Evolutionary conservation across 352 stramenopile species (phyloP).

Genomic region (Globisporangium perplexum): DNA sequence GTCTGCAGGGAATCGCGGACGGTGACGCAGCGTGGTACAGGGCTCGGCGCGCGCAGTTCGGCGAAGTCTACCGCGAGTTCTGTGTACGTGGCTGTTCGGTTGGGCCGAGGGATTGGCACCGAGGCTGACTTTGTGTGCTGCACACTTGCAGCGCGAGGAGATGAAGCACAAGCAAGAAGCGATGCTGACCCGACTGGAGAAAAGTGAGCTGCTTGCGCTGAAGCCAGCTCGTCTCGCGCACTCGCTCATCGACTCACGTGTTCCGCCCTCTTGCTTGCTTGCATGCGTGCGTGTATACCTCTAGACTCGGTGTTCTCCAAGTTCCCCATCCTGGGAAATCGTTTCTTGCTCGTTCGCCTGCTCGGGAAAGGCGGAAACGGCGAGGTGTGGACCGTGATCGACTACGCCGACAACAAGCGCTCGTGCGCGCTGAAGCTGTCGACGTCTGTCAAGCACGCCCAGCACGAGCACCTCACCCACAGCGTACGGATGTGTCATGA

Average conservation of each 20-base stretch:
- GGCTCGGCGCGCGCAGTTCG: constrained; percentile 34
- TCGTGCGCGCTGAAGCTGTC: constrained; percentile 67
- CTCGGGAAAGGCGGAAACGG: constrained; percentile 72
- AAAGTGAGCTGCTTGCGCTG: constrained; percentile 26
- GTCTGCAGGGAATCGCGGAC: constrained; percentile 20
- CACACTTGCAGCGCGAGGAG: constrained; percentile 42
- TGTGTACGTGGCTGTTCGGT: constrained; percentile 26
- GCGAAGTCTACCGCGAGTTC: constrained; percentile 50
- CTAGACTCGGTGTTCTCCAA: constrained; percentile 64
- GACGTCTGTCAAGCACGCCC: constrained; percentile 60
- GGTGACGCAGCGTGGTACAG: constrained; percentile 51
- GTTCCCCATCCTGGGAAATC: constrained; percentile 64
- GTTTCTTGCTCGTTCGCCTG: constrained; percentile 58
- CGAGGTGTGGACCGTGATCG: constrained; percentile 78
- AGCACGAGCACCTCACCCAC: constrained; percentile 66
- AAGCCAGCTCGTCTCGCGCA: constrained; percentile 11
- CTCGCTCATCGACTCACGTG: constrained; percentile 11
- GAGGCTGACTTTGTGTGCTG: neutral
- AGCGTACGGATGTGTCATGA: constrained; percentile 30
- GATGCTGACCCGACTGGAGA: constrained; percentile 68
- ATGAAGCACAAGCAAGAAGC: constrained; percentile 71
- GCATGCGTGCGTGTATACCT: too few species aligned
- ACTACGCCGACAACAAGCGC: constrained; percentile 61
- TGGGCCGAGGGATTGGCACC: neutral
- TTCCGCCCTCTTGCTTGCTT: neutral